Conservation (phyloP, 306 rosid species). For the Acacia confusa region DNA sequence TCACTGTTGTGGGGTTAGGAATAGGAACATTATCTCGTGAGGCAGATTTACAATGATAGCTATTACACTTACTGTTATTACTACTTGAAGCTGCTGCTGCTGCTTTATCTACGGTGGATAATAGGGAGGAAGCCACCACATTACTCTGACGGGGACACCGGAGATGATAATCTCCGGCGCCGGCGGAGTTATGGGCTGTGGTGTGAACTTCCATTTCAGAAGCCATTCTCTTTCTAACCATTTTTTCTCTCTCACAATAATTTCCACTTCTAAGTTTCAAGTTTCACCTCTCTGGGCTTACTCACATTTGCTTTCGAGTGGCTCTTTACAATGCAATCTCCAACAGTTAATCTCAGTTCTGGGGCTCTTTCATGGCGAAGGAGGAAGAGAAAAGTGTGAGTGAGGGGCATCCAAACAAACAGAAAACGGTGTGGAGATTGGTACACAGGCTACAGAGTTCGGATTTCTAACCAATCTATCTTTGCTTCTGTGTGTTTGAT, state of each 20-base stretch:
- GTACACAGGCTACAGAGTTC: constrained; percentile 75
- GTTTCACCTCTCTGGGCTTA: not conserved
- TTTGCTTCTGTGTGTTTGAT: not conserved
- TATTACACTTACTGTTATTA: not conserved
- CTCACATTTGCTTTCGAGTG: constrained; percentile 22
- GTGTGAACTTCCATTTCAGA: constrained; percentile 76
- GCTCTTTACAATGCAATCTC: not conserved
- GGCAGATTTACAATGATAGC: not conserved
- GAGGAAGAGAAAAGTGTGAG: not conserved
- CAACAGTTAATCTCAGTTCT: not conserved
- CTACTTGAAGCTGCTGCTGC: constrained; percentile 12
- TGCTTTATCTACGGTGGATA: constrained; percentile 2
- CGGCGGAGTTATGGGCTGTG: constrained; percentile 9
- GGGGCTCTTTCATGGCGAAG: not conserved
- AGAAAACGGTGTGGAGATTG: constrained; percentile 83
- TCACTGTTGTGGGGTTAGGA: constrained; percentile 43
- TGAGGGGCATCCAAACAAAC: constrained; percentile 55
- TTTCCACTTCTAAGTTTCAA: not conserved
- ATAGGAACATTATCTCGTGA: constrained; percentile 43
- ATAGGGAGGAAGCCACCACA: not conserved
- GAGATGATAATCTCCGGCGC: constrained; percentile 16
- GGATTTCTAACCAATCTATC: constrained; percentile 12
- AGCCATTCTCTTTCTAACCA: constrained; percentile 87
- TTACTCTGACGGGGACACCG: constrained; percentile 56
- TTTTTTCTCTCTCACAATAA: constrained; percentile 18